Percentiles rank a stretch among this genome's conserved stretches.
Conservation (phyloP, 2,329 filamentous ascomycete species). For the Trichoderma breve region DNA sequence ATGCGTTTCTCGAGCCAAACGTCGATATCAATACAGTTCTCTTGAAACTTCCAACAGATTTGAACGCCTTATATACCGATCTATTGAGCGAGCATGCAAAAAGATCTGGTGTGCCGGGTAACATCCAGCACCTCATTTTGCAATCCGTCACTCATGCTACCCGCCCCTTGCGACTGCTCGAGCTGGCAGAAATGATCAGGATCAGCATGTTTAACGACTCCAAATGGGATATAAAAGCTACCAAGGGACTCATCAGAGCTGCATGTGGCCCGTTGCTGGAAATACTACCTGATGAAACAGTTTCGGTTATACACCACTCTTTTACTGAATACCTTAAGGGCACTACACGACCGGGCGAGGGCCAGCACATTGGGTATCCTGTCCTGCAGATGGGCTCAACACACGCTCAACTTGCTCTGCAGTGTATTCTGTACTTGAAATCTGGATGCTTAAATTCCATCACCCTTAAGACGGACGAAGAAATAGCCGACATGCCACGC, state of each 20-base stretch:
- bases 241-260: conserved; percentile 39
- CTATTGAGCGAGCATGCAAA: conserved; percentile 39
- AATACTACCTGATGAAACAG: conserved; percentile 43
- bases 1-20: conserved; percentile 33
- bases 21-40: conserved; percentile 31
- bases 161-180: conserved; percentile 42
- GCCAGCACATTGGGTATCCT: conserved; percentile 20
- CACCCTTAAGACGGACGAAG: neutral
- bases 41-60: conserved; percentile 33
- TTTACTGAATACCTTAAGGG: conserved; percentile 46
- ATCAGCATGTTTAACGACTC: neutral
- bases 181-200: conserved; percentile 38
- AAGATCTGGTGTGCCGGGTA: conserved; percentile 31
- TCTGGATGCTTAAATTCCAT: conserved; percentile 21
- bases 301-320: conserved; percentile 47
- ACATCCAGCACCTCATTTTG: conserved; percentile 40
- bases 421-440: conserved; percentile 26
- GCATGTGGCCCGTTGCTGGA: conserved; percentile 46
- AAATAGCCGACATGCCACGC: neutral
- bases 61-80: conserved; percentile 42
- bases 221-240: conserved; percentile 25
- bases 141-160: conserved; percentile 42
- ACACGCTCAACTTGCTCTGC: conserved; percentile 25
- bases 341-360: conserved; percentile 18
- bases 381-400: conserved; percentile 23